Evolutionary conservation across 2,329 filamentous ascomycete genomes (phyloP).

Genomic region (Clarireedia homoeocarpa): DNA sequence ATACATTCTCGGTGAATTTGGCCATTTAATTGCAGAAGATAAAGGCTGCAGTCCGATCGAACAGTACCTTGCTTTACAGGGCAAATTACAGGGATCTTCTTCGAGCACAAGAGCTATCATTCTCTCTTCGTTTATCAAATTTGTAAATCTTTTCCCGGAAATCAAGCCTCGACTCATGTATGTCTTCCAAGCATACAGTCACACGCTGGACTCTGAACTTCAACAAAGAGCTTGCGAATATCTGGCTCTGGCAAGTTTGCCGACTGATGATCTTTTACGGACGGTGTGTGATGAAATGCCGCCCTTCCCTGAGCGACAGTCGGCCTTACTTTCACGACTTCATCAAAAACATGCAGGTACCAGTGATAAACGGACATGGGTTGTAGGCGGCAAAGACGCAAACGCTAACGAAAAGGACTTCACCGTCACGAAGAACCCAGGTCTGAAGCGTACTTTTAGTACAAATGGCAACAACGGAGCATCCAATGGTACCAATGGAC

Average conservation of each 20-base stretch:
- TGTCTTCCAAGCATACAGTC: conserved; percentile 86
- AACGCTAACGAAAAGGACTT: conserved; percentile 77
- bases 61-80: conserved; percentile 86
- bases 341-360: conserved; percentile 92
- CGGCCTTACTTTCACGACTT: conserved; percentile 80
- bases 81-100: conserved; percentile 82
- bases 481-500: conserved; percentile 43
- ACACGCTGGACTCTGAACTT: conserved; percentile 88
- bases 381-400: conserved; percentile 93
- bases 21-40: conserved; percentile 90
- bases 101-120: conserved; percentile 89
- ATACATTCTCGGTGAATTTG: conserved; percentile 94
- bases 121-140: conserved; percentile 92
- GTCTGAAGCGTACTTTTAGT: conserved; percentile 81
- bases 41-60: conserved; percentile 92
- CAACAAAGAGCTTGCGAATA: conserved; percentile 97
- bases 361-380: conserved; percentile 94
- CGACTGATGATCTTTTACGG: conserved; percentile 82
- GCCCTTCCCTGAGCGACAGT: conserved; percentile 90
- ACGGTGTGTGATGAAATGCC: conserved; percentile 99
- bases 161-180: conserved; percentile 92
- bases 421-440: conserved; percentile 69
- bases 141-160: conserved; percentile 95
- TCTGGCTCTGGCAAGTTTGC: conserved; percentile 72
- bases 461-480: conserved; percentile 39